Base-by-base conservation (phyloP, 805 yeast genomes). In the Candida pseudofarinosa region DNA sequence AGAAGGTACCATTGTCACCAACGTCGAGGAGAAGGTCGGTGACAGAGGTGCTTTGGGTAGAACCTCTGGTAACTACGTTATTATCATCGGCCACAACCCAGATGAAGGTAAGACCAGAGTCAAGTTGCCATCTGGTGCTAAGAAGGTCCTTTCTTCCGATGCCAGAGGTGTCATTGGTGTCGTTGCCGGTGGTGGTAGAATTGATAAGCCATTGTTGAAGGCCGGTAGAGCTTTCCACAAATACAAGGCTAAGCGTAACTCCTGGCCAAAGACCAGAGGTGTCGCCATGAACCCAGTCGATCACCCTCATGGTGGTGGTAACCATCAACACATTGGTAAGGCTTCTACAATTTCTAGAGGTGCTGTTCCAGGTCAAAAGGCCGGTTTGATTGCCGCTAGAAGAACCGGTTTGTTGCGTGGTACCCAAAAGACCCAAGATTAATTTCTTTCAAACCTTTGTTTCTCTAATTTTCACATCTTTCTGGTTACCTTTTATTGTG, bases 211-310 rank as follows among this genome's bases (percentile, higher is more conserved):
- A 78, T 80, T 91, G 80, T 85, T 91, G 74, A 91, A 91, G 87
- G 99, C 99, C 71, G 98, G 98, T 80, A 89, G 96, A 82, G 99
- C 99, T 59, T 91, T 84, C 96, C 97, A 91, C 90, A 91, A 91
- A 82, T 90, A 85, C 91, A 90, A 77, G 79, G 96, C 90, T 67
- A 93, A 93, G 95, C 84, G 98, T 81, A 89, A 93, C 96, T 88
- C 96, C 59, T 93, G 98, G 98, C 99, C 99, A 79, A 90, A 88
- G 87, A 93, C 98, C 71, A 89, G 98, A 83, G 99, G 98, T 91
- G 98, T 91, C 73, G 99, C 99, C 74, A 91, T 93, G 99, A 91
- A 91, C 81, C 98, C 98, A 76, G 99, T 91, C 74, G 99, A 91
- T 76, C 99, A 91, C 83, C 99, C 99, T 75, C 99, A 91, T 77